These are phyloP conservation scores for Annulohypoxylon stygium DNA, from an alignment of 495 filamentous ascomycete genomes.

Conservation along the genomic window DNA sequence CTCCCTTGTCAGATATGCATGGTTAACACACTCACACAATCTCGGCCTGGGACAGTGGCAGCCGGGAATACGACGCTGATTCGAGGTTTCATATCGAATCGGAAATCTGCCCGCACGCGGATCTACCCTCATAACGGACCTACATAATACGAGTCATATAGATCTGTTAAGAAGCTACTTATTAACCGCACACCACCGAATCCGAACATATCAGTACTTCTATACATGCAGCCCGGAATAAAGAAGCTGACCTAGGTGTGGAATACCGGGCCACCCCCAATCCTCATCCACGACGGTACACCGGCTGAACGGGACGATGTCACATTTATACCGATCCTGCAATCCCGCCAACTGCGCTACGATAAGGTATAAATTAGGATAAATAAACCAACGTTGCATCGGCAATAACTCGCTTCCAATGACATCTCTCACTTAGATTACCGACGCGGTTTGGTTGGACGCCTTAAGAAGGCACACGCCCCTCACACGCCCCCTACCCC, in stretches of 20 bases:
- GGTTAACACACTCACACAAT: conserved; percentile 12
- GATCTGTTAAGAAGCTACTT: conserved; percentile 26
- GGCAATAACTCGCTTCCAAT: conserved; percentile 45
- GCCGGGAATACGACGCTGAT: conserved; percentile 40
- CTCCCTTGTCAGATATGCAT: conserved; percentile 27
- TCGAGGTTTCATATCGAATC: conserved; percentile 37
- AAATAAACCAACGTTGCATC: conserved; percentile 38
- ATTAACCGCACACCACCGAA: conserved; percentile 25
- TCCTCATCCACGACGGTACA: conserved; percentile 12
- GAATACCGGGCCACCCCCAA: conserved; percentile 24
- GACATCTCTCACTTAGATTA: conserved; percentile 24
- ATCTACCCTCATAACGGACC: conserved; percentile 33
- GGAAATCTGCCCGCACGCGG: conserved; percentile 29
- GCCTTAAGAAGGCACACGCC: conserved; percentile 32
- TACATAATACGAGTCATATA: conserved; percentile 12
- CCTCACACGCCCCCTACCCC: conserved; percentile 16
- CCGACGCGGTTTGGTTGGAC: conserved; percentile 34
- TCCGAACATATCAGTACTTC: conserved; percentile 17
- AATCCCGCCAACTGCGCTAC: conserved; percentile 40
- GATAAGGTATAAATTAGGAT: conserved; percentile 39
- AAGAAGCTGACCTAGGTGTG: conserved; percentile 43
- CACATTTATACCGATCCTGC: conserved; percentile 46
- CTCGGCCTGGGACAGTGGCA: conserved; percentile 26
- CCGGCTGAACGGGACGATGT: conserved; percentile 45
- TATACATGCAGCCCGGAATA: conserved; percentile 21